Conservation (phyloP, 495 filamentous ascomycete species). For the Penicillium argentinense region DNA sequence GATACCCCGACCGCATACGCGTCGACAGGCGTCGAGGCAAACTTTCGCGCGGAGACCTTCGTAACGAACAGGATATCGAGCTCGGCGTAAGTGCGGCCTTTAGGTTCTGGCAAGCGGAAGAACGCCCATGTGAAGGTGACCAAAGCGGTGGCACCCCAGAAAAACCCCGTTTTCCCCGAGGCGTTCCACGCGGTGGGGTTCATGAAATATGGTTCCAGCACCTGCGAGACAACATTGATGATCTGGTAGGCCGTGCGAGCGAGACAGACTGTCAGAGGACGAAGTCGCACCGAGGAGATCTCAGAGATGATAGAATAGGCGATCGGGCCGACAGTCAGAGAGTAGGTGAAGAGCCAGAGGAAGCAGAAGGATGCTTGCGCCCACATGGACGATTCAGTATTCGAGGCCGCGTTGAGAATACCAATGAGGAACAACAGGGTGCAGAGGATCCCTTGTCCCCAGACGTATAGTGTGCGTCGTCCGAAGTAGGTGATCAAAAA, state of each 20-base stretch:
- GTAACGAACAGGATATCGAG: slow-evolving; percentile 65
- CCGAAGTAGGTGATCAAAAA: slow-evolving; percentile 51
- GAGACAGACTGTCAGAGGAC: slow-evolving; percentile 64
- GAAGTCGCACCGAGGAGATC: slow-evolving; percentile 63
- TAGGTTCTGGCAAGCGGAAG: slow-evolving; percentile 68
- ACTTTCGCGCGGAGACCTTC: slow-evolving; percentile 59
- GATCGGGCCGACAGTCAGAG: slow-evolving; percentile 68
- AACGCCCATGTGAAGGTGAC: slow-evolving; percentile 64
- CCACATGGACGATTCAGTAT: slow-evolving; percentile 36
- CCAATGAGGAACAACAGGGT: slow-evolving; percentile 63
- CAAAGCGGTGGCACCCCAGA: slow-evolving; percentile 66
- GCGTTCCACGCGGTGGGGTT: slow-evolving; percentile 68
- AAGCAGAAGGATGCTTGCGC: slow-evolving; percentile 56
- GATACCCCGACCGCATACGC: slow-evolving; percentile 41
- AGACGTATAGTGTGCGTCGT: slow-evolving; percentile 68
- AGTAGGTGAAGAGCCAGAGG: slow-evolving; percentile 66
- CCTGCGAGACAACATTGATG: slow-evolving; percentile 59
- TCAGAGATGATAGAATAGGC: slow-evolving; percentile 73
- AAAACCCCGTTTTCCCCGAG: slow-evolving; percentile 66
- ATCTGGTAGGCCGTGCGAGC: slow-evolving; percentile 67
- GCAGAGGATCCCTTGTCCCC: slow-evolving; percentile 57
- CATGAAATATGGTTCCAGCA: slow-evolving; percentile 67
- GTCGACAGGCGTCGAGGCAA: slow-evolving; percentile 56
- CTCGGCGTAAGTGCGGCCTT: slow-evolving; percentile 65
- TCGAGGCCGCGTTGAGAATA: slow-evolving; percentile 57